Base-by-base conservation (phyloP, 768 basidiomycete species). In the Psilocybe azurescens region DNA sequence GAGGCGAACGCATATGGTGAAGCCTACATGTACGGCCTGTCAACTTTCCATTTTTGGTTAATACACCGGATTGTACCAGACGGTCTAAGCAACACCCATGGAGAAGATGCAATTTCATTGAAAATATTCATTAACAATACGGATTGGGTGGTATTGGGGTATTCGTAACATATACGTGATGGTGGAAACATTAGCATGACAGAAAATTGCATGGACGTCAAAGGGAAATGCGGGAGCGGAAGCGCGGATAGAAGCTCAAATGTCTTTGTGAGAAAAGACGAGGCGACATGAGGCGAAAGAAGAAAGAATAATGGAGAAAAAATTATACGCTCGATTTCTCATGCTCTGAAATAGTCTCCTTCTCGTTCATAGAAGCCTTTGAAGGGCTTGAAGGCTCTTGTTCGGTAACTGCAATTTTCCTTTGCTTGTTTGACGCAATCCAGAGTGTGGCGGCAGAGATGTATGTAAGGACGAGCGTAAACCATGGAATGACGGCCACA, bases 401-500 rank as follows among this genome's bases (percentile, higher is more conserved):
- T n/a, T n/a, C 39, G 29, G 56, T 16, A 13, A 39, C 44, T 8
- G 38, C 56, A 3, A 18, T 28, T 6, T 48, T 39, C 59, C 38
- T 33, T 2, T 53, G 24, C 32, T 44, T 44, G 18, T 55, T 59
- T 8, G 60, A 56, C 11, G 72, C 69, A 49, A 56, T 60, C 57
- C 69, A 70, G 14, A 73, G 66, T n/a, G 71, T 53, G 14, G 60
- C 50, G 33, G 67, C 60, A 18, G 74, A 60, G 47, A 70, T 65
- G 33, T 68, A 41, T 7, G 70, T 67, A 59, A 73, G 71, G n/a
- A 72, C 59, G 30, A 73, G 59, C 2, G 70, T 57, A 48, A 73
- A 63, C 86, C 86, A 88, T 1, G 84, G 83, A 32, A 86, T 66
- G 59, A 86, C 78, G 1, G 84, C 83, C 18, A 83, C 68, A 28